These are phyloP conservation scores for Pseudogymnoascus sp. DNA, from an alignment of 2,329 filamentous ascomycete genomes.

Conservation along the genomic window DNA sequence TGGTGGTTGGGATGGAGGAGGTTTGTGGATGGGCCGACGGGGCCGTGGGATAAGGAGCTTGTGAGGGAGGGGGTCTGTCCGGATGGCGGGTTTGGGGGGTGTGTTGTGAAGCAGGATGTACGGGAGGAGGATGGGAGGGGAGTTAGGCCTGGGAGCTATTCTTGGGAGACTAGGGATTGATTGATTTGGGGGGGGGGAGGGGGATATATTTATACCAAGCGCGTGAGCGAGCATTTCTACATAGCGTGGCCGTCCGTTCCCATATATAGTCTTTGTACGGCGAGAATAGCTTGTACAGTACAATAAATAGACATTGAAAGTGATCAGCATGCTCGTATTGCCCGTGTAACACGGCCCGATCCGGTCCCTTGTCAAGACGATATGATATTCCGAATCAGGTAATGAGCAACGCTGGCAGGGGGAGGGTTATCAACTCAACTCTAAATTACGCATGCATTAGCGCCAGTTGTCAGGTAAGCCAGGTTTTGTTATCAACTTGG, in stretches of 20 bases:
- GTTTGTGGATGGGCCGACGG: conserved; percentile 50
- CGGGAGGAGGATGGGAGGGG: background rate
- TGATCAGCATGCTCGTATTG: background rate
- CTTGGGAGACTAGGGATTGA: background rate
- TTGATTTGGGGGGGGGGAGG: background rate
- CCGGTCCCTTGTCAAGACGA: background rate
- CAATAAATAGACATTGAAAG: background rate
- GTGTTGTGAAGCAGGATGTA: background rate
- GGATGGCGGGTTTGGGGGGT: conserved; percentile 24
- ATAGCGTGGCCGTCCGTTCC: background rate
- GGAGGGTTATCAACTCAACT: background rate
- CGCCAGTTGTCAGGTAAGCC: background rate
- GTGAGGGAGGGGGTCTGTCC: conserved; percentile 49
- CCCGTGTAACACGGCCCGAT: background rate
- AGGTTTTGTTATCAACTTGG: background rate
- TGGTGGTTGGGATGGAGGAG: conserved; percentile 40
- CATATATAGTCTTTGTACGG: background rate
- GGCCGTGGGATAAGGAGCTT: conserved; percentile 50
- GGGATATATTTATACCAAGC: background rate
- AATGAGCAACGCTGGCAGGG: background rate
- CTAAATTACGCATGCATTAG: background rate
- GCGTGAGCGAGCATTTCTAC: background rate
- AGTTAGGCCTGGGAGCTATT: background rate
- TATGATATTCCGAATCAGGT: background rate
- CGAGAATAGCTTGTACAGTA: background rate